A percentile compares a stretch with the other conserved stretches of the same genome.
phyloP scores from a whole-genome alignment of 768 basidiomycete species.

The Tulasnella sp. region DNA sequence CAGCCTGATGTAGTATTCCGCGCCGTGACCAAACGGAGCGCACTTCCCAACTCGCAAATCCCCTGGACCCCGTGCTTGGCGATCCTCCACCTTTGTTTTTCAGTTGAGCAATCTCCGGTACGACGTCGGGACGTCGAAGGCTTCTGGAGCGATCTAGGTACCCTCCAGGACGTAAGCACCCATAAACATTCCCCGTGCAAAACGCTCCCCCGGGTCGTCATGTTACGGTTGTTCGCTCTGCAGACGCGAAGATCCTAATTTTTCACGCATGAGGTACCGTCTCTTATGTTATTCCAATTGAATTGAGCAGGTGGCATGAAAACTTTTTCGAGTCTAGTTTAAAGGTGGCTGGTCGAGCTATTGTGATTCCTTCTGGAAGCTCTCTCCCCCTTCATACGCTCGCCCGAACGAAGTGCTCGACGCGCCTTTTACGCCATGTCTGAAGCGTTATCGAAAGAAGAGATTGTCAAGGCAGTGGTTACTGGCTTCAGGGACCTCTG shows the following conservation, averaged over 20 bases:
- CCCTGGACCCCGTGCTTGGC: not conserved
- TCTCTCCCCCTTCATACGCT: not conserved
- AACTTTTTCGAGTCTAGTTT: not conserved
- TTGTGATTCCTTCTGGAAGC: not conserved
- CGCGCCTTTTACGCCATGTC: not conserved
- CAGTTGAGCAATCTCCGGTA: not conserved
- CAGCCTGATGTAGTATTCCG: not conserved
- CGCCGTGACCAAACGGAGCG: not conserved
- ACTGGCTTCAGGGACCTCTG: slow-evolving; percentile 3
- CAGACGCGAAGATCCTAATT: not conserved
- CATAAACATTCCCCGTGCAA: not conserved
- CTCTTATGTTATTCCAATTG: not conserved
- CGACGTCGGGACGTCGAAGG: not conserved
- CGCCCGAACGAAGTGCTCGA: not conserved
- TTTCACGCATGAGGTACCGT: not conserved
- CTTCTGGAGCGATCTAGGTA: slow-evolving; percentile 8
- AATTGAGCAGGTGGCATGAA: slow-evolving; percentile 1
- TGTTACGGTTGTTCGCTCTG: not conserved
- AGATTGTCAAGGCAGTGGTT: not conserved
- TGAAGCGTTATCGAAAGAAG: not conserved
- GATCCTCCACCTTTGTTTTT: not conserved
- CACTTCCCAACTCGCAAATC: not conserved
- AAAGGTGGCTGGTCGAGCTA: not conserved
- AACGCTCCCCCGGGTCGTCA: not conserved
- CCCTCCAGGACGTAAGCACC: not conserved